These are phyloP conservation scores for Diaporthe citriasiana DNA, from an alignment of 2,329 filamentous ascomycete species.

Conservation along the genomic window DNA sequence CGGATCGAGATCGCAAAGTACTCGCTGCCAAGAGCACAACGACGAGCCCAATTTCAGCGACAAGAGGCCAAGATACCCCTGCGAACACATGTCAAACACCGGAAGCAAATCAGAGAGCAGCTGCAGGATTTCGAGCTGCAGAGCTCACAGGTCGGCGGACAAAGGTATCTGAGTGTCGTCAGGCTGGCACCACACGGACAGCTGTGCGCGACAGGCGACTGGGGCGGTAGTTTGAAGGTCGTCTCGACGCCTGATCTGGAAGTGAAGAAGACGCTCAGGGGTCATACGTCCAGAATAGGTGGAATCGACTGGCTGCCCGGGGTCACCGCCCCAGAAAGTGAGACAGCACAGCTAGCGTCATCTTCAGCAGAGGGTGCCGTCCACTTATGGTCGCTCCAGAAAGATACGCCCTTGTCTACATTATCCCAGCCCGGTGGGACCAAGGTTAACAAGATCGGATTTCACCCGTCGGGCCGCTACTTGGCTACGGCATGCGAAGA, in stretches of 20 bases:
- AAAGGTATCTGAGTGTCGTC: slow-evolving; percentile 91
- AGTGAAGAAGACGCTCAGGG: slow-evolving; percentile 81
- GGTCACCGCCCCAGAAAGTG: slow-evolving; percentile 78
- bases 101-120: slow-evolving; percentile 88
- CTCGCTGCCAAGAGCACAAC: slow-evolving; percentile 85
- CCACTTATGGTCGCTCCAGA: slow-evolving; percentile 89
- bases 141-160: slow-evolving; percentile 92
- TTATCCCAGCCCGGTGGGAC: slow-evolving; percentile 54
- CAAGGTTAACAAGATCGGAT: slow-evolving; percentile 92
- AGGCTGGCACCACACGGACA: slow-evolving; percentile 90
- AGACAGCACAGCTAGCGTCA: slow-evolving; percentile 87
- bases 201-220: slow-evolving; percentile 90
- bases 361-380: slow-evolving; percentile 90
- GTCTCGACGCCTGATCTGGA: slow-evolving; percentile 87
- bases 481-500: slow-evolving; percentile 95
- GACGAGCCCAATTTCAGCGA: slow-evolving; percentile 82
- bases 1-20: slow-evolving; percentile 85
- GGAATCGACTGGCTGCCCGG: slow-evolving; percentile 92
- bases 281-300: slow-evolving; percentile 90
- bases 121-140: slow-evolving; percentile 89
- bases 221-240: slow-evolving; percentile 90
- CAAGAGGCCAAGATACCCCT: slow-evolving; percentile 86
- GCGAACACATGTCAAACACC: slow-evolving; percentile 91
- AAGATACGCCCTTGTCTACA: slow-evolving; percentile 80
- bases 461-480: slow-evolving; percentile 92